Base-by-base conservation (phyloP, 2,329 filamentous ascomycete genomes). In the Colletotrichum sp. region DNA sequence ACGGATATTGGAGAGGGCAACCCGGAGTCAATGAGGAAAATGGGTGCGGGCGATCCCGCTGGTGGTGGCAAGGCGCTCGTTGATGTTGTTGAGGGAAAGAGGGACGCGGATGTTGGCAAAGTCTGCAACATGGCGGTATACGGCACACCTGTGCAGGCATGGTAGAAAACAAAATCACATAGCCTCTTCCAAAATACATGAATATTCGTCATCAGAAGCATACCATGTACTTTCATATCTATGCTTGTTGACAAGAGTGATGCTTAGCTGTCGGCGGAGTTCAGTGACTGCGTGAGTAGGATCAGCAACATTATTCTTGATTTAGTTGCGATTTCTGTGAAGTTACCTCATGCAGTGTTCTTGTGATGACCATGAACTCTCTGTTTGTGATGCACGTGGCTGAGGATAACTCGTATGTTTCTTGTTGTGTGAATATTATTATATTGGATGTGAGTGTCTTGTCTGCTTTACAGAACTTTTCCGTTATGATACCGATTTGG, bases 121-220 rank as follows among this genome's bases (percentile, higher is more conserved):
- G 44, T 52, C n/a, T 52, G 44, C n/a, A 52, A 52, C 44, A 52
- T 52, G 44, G 44, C 44, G n/a, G 44, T 22, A 22, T 52, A 52
- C 44, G 44, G 44, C 4, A 22, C n/a, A 22, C 44, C 44, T 22
- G 44, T 52, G n/a, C 44, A 52, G 44, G 44, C 44, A 8, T 52
- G 44, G 44, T 52, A 52, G 10, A 1, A 52, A 22, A 8, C 44
- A 52, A 1, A 22, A 52, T 22, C 0, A 1, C 44, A 52, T 22
- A 22, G 44, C 15, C n/a, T 22, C 6, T 2, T 2, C 0, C 2
- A 0, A 22, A 52, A 22, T 13, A 52, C 0, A 22, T 22, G n/a
- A 0, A 22, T 52, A 0, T 22, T 22, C 6, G 6, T 5, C 44
- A 22, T 13, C 44, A 22, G 0, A 22, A 22, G 44, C 18, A 4